phyloP scores from a whole-genome alignment of 495 filamentous ascomycete genomes.

The Pyrenula aspistea region DNA sequence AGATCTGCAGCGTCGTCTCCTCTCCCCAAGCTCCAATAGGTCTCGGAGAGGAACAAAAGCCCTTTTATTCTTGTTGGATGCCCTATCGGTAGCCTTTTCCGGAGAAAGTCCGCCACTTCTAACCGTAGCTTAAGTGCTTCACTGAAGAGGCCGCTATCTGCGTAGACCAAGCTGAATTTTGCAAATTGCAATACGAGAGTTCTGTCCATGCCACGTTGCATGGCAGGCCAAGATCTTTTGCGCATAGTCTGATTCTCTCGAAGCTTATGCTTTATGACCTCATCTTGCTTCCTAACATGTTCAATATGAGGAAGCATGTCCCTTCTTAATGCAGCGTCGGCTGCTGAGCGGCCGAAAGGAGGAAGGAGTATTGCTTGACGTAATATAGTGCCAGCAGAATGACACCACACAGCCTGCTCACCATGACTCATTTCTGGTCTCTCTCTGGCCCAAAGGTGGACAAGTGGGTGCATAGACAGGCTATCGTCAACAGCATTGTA shows the following conservation, averaged over 20 bases:
- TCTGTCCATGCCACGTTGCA: slow-evolving; percentile 1
- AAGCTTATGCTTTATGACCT: slow-evolving; percentile 4
- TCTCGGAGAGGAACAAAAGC: slow-evolving; percentile 7
- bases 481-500: slow-evolving; percentile 12
- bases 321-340: slow-evolving; percentile 5
- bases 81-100: slow-evolving; percentile 6
- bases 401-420: slow-evolving; percentile 26
- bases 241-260: slow-evolving; percentile 6
- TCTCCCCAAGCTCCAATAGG: slow-evolving; percentile 8
- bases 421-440: slow-evolving; percentile 16
- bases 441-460: slow-evolving; percentile 27
- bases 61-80: background rate
- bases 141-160: slow-evolving; percentile 14
- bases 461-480: slow-evolving; percentile 28
- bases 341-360: slow-evolving; percentile 9
- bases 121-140: slow-evolving; percentile 15
- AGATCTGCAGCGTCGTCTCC: slow-evolving; percentile 10
- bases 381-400: slow-evolving; percentile 17
- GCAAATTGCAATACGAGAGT: slow-evolving; percentile 10
- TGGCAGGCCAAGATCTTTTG: slow-evolving; percentile 7
- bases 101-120: slow-evolving; percentile 9
- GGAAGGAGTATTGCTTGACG: slow-evolving; percentile 16
- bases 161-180: slow-evolving; percentile 24
- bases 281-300: slow-evolving; percentile 10
- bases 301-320: slow-evolving; percentile 17